Evolutionary conservation across 2,329 filamentous ascomycete genomes (phyloP).

Genomic region (Leptosphaerulina australis): DNA sequence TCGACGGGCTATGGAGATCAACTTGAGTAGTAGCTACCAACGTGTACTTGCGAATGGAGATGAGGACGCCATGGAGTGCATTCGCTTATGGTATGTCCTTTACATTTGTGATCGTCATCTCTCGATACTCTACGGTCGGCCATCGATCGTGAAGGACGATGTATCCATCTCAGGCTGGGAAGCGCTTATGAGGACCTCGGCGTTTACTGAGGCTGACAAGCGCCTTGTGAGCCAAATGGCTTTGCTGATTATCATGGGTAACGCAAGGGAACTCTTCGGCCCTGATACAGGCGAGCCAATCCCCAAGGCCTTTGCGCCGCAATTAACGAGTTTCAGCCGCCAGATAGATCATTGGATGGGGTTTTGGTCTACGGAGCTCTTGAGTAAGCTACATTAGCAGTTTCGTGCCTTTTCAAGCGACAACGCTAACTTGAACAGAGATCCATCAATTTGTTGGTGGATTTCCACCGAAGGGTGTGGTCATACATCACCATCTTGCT

Average conservation of each 20-base stretch:
- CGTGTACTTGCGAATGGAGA: slow-evolving; percentile 49
- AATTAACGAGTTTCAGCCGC: slow-evolving; percentile 52
- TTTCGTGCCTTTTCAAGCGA: neutral
- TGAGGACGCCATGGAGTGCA: slow-evolving; percentile 58
- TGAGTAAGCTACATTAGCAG: slow-evolving; percentile 42
- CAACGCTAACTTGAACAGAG: slow-evolving; percentile 36
- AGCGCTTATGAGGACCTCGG: slow-evolving; percentile 59
- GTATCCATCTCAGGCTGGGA: slow-evolving; percentile 64
- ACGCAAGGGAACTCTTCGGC: slow-evolving; percentile 62
- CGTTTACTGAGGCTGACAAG: slow-evolving; percentile 61
- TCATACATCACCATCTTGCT: slow-evolving; percentile 60
- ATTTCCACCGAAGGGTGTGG: slow-evolving; percentile 58
- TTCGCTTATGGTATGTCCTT: slow-evolving; percentile 63
- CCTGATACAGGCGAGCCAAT: slow-evolving; percentile 61
- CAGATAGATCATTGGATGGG: slow-evolving; percentile 60
- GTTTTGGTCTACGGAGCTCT: slow-evolving; percentile 54
- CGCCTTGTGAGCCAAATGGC: slow-evolving; percentile 64
- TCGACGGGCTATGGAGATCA: slow-evolving; percentile 57
- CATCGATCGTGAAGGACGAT: slow-evolving; percentile 65
- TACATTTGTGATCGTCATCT: slow-evolving; percentile 72
- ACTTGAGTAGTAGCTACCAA: slow-evolving; percentile 53
- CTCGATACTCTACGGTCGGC: slow-evolving; percentile 65
- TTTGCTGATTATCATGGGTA: slow-evolving; percentile 63
- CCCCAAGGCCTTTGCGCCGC: slow-evolving; percentile 58
- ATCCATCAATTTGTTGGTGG: slow-evolving; percentile 56